These are phyloP conservation scores for Colletotrichum navitas DNA, from an alignment of 2,329 filamentous ascomycete genomes.

Conservation along the genomic window DNA sequence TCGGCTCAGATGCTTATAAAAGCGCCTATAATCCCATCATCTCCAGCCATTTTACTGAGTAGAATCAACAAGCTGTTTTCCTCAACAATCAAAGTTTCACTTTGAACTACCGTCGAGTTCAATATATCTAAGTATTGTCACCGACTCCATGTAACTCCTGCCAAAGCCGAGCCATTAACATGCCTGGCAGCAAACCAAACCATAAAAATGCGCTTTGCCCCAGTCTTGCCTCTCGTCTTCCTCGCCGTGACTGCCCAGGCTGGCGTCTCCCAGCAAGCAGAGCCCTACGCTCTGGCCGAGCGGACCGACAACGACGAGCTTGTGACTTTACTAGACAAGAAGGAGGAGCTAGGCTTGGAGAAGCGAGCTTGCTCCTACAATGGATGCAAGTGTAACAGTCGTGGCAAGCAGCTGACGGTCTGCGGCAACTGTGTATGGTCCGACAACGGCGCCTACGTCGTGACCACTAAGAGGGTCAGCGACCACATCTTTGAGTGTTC, in stretches of 20 bases:
- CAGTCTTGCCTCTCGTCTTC: conserved; percentile 14
- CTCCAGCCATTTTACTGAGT: not conserved
- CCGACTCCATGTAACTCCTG: too few species aligned
- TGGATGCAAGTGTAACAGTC: conserved; percentile 46
- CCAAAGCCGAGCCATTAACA: not conserved
- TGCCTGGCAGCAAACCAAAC: not conserved
- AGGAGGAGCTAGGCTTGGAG: conserved; percentile 18
- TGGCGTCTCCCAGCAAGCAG: conserved; percentile 19
- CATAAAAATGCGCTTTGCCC: conserved; percentile 38
- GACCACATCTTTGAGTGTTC: conserved; percentile 47
- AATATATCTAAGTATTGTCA: not conserved
- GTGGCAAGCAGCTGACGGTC: conserved; percentile 44
- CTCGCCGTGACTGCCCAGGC: conserved; percentile 20
- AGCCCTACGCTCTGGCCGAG: conserved; percentile 25
- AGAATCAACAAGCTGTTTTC: not conserved
- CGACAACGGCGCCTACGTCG: conserved; percentile 37
- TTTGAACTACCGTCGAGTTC: not conserved
- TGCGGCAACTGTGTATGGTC: conserved; percentile 46
- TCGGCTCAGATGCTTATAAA: not conserved
- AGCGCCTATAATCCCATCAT: not conserved
- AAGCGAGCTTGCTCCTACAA: conserved; percentile 45
- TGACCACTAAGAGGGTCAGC: conserved; percentile 43
- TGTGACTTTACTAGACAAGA: not conserved
- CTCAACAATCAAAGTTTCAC: not conserved
- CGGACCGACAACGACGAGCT: conserved; percentile 15